Evolutionary conservation across 768 basidiomycete species (phyloP), one percentile per base, ranked within the genome.

Genomic region (Stropharia rugosoannulata): DNA sequence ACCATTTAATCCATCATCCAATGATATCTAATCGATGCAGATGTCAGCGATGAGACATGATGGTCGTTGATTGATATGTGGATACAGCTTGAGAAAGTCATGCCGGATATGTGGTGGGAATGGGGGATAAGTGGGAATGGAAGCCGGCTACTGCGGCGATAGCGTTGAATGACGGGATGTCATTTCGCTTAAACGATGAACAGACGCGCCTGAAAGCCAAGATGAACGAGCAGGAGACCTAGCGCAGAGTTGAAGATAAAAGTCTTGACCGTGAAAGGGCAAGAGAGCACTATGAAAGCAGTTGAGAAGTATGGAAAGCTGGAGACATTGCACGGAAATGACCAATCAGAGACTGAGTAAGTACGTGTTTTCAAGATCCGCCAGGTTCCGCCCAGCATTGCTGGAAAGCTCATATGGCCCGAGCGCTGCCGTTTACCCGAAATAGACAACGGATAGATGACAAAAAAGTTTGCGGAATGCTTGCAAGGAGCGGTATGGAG

Each of bases 21-120:
- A 55, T 55, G 44, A 55, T 48, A 60, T 58, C 56, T 56, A 49
- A 60, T 63, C 57, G 57, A 60, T 57, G 48, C 36, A 25, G 56
- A 42, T 43, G 51, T 25, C 22, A 22, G 22, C 12, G 50, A 15
- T 44, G 51, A 22, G 29, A 44, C 41, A 52, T 41, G 49, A 50
- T 13, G 49, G 37, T 41, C 36, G 15, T 49, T 55, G 55, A 51
- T 52, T 57, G 54, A 60, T 55, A 25, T n/a, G 55, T 27, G 22
- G 32, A 40, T 54, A 36, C 29, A 16, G 29, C 52, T 52, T 63
- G 62, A 40, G 62, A 63, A 37, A 60, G 47, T 53, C 25, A 40
- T 39, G 32, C 59, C 49, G 47, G 48, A 59, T 55, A 42, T 50
- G 40, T 38, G 16, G 40, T 40, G 40, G 41, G 45, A 35, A 50